A percentile compares a stretch with the other conserved stretches of the same genome.
These are phyloP conservation scores for Eimeria nieschulzi DNA, from an alignment of 169 alveolate genomes.

Conservation along the genomic window DNA sequence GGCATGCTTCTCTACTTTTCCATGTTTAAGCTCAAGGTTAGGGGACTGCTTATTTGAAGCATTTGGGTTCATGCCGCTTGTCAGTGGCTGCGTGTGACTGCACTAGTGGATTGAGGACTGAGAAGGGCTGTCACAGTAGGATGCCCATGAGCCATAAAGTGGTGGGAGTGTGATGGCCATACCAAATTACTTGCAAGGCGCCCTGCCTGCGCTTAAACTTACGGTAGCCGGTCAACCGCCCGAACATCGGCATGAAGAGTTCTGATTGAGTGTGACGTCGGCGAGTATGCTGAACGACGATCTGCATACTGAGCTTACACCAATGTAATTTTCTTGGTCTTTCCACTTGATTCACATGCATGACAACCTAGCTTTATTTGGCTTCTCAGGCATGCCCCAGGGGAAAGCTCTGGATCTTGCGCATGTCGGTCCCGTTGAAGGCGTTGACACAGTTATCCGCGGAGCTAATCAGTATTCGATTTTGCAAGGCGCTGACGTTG, in stretches of 20 bases:
- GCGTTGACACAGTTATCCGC: constrained; percentile 78
- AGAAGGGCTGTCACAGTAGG: no score
- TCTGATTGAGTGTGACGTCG: no score
- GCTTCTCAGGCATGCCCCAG: constrained; percentile 81
- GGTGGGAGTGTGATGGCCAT: no score
- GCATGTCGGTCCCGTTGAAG: constrained; percentile 82
- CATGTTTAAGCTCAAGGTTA: no score
- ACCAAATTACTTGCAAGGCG: no score
- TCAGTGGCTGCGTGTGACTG: not conserved
- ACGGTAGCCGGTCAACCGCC: no score
- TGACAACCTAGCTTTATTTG: not conserved
- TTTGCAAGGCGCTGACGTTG: constrained; percentile 86
- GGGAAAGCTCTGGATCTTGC: constrained; percentile 87
- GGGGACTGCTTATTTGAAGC: no score
- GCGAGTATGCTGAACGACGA: not conserved
- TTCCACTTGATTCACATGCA: not conserved
- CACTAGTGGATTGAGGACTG: not conserved
- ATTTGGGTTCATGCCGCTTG: no score
- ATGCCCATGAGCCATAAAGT: no score
- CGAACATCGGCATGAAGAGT: no score
- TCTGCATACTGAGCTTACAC: not conserved
- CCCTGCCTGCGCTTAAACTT: no score
- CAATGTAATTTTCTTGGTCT: not conserved
- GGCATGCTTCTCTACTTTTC: no score
- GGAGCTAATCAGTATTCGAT: constrained; percentile 83